Evolutionary conservation across 2,329 filamentous ascomycete species (phyloP), one percentile per base, ranked within the genome.

Genomic region (Claviceps monticola): DNA sequence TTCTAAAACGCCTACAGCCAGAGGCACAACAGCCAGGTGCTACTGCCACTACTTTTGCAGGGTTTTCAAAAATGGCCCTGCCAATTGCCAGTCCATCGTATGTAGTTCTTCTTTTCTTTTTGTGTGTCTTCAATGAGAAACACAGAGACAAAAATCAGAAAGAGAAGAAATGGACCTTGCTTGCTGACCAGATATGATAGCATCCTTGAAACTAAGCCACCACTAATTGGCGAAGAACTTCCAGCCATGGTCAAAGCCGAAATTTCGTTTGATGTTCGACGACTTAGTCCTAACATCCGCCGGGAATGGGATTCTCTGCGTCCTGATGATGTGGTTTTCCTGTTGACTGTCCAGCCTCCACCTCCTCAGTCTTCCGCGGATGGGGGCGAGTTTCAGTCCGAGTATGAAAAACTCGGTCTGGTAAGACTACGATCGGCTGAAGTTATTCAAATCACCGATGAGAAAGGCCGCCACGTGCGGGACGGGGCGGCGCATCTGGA

Each of bases 41-140:
- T 56, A 83, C 78, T 0, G 74, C 71, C 5, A 83, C 78, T 0
- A 74, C 71, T 5, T 97, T 97, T 62, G 75, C 84, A 13, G 91
- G 93, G 0, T 89, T 87, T 60, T 94, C 91, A 2, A 88, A 82
- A 60, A 95, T 97, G 90, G 90, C 89, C 2, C 74, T 97, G 50
- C 84, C 88, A 1, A 93, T 96, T 54, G 76, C 80, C 17, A 93
- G 88, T 60, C 87, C 89, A 56, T 84, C 88, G 59, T 73, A 61
- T 56, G 69, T 64, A 23, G 43, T 4, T 14, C 9, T 6, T 16
- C 23, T 45, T 23, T 5, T 17, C 8, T 1, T 5, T 5, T 29
- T 17, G 16, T 5, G 23, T 17, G 16, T 19, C 16, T 41, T 19
- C 1, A 4, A 42, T 19, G 17, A 14, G 2, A 21, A 13, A 4